Percentiles rank a stretch among this genome's conserved stretches.
Evolutionary conservation across 306 rosid species (phyloP).

Genomic region (Prunus fruticosa): DNA sequence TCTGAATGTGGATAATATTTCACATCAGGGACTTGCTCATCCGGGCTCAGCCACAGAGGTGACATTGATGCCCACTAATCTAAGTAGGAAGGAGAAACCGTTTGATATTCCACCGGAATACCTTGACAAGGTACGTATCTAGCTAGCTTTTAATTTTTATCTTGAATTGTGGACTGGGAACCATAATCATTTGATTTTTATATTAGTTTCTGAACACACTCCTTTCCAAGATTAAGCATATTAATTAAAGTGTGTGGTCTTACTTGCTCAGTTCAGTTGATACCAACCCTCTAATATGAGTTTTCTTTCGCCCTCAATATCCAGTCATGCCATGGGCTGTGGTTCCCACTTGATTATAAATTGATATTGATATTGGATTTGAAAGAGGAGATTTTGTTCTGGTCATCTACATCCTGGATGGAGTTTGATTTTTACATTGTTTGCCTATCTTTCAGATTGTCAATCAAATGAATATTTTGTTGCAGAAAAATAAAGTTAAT

Average conservation of each 20-base stretch:
- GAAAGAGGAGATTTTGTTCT: too few relatives aligned
- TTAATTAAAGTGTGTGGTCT: neutral
- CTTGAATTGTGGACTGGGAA: neutral
- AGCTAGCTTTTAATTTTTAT: neutral
- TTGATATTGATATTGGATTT: too few relatives aligned
- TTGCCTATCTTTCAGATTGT: too few relatives aligned
- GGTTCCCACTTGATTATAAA: too few relatives aligned
- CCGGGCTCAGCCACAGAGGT: slow-evolving; percentile 46
- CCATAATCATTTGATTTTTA: neutral
- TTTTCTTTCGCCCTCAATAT: neutral
- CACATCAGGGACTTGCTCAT: slow-evolving; percentile 30
- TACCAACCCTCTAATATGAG: neutral
- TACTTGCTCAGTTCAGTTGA: neutral
- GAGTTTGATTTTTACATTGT: too few relatives aligned
- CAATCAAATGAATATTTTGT: too few relatives aligned
- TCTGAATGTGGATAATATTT: slow-evolving; percentile 30
- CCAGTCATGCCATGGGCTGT: too few relatives aligned
- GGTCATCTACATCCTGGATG: too few relatives aligned
- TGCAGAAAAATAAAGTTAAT: too few relatives aligned
- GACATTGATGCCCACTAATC: slow-evolving; percentile 27
- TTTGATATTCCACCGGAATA: slow-evolving; percentile 59
- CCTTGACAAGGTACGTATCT: slow-evolving; percentile 58
- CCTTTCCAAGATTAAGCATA: neutral
- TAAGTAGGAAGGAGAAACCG: slow-evolving; percentile 37
- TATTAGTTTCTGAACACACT: neutral